Evolutionary conservation across 495 filamentous ascomycete genomes (phyloP), one percentile per base, ranked within the genome.

Genomic region (Talaromyces borbonicus): DNA sequence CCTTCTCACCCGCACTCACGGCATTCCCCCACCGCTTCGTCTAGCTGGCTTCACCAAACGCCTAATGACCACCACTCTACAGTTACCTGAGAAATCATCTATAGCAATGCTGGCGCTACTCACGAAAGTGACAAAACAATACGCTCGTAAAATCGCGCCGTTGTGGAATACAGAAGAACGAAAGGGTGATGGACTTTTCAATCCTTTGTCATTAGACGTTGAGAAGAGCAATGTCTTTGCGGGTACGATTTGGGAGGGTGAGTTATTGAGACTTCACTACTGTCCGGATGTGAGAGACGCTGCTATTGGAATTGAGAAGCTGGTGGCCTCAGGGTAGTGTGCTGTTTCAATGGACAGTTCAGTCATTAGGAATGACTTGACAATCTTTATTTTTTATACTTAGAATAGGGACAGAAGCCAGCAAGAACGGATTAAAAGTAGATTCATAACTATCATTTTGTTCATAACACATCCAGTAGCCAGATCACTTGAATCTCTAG

Each of bases 11-110:
- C 62, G 67, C 27, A 61, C 61, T 8, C 66, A 71, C 27, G 66
- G 67, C 26, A 74, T 82, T 19, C 86, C 87, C 2, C 72, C 77
- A 6, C 88, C 90, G 0, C 59, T 84, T 7, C 78, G 90, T n/a
- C 69, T 96, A 19, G 90, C 84, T 26, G 82, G 86, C 9, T 97
- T 97, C 68, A 75, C 80, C n/a, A 97, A 98, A 67, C 86, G 93
- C 51, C 77, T 97, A 5, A 75, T 90, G 68, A 83, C 84, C 0
- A 66, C 75, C 8, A 78, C 87, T 0, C 72, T 98, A 22, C 92
- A 97, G 48, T 60, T 90, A 20, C 92, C 92, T 0, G 90, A 95
- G 64, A 95, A 92, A 56, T 90, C 85, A 1, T 73, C 78, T 36
- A 65, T 85, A 48, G 92, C 90, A 2, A 73, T 85, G 22, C 63